These are phyloP conservation scores for Lycium barbarum DNA, from an alignment of 257 asterid genomes.

Conservation along the genomic window DNA sequence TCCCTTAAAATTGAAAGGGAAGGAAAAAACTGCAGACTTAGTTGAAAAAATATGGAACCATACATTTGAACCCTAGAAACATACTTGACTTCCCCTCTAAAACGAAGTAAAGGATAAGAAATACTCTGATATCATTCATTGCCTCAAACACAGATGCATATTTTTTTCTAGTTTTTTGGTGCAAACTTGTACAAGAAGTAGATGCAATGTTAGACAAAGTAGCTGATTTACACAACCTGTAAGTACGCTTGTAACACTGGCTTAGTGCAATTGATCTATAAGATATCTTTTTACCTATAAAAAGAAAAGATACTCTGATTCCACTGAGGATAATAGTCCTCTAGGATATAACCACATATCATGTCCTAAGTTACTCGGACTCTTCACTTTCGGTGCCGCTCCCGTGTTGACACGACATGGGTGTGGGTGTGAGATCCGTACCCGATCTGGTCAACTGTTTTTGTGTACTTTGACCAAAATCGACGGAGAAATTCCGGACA, in stretches of 20 bases:
- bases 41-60: conserved; percentile 7
- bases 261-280: neutral
- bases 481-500: too few species aligned
- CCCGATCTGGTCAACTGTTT: too few species aligned
- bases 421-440: too few species aligned
- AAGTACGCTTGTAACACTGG: neutral
- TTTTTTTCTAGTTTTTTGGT: neutral
- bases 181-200: neutral
- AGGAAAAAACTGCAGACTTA: neutral
- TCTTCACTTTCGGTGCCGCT: too few species aligned
- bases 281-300: neutral
- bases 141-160: neutral
- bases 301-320: neutral
- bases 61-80: neutral
- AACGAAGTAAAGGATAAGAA: conserved; percentile 16
- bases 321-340: neutral
- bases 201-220: conserved; percentile 23
- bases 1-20: neutral
- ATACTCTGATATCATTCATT: conserved; percentile 2
- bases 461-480: too few species aligned
- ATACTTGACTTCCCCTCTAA: conserved; percentile 14
- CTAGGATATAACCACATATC: neutral
- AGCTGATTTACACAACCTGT: neutral
- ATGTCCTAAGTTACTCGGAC: too few species aligned
- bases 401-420: too few species aligned